Conservation (phyloP, 2,329 filamentous ascomycete species). For the Mollisiaceae sp. region DNA sequence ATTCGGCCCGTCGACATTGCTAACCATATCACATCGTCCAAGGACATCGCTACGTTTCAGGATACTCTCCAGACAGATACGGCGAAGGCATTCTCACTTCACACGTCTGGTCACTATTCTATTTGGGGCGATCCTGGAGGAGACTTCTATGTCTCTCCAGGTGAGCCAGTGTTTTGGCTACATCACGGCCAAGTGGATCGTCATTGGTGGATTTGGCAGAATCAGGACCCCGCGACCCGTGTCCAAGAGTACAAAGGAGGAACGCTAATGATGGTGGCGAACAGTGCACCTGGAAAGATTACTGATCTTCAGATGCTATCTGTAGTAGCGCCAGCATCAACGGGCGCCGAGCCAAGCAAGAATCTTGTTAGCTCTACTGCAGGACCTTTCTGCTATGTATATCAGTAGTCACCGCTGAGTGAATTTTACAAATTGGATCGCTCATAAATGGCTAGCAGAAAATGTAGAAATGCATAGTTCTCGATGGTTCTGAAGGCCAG, state of each 20-base stretch:
- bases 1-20: neutral
- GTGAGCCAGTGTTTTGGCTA: constrained; percentile 19
- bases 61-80: neutral
- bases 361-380: constrained; percentile 24
- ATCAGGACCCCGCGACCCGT: constrained; percentile 26
- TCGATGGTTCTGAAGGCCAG: neutral
- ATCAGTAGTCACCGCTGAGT: constrained; percentile 12
- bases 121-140: constrained; percentile 8
- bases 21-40: neutral
- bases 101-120: neutral
- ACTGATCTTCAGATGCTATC: constrained; percentile 25
- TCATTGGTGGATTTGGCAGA: constrained; percentile 32
- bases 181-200: constrained; percentile 27
- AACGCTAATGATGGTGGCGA: constrained; percentile 24
- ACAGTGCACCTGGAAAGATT: constrained; percentile 26
- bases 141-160: constrained; percentile 13
- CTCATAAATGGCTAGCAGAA: neutral
- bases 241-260: constrained; percentile 28
- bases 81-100: neutral
- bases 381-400: constrained; percentile 29
- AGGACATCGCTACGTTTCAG: neutral
- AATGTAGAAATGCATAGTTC: neutral
- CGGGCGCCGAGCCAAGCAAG: constrained; percentile 17
- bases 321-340: constrained; percentile 17
- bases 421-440: neutral